Conservation (phyloP, 2,329 filamentous ascomycete genomes). For the Ilyonectria sp. region DNA sequence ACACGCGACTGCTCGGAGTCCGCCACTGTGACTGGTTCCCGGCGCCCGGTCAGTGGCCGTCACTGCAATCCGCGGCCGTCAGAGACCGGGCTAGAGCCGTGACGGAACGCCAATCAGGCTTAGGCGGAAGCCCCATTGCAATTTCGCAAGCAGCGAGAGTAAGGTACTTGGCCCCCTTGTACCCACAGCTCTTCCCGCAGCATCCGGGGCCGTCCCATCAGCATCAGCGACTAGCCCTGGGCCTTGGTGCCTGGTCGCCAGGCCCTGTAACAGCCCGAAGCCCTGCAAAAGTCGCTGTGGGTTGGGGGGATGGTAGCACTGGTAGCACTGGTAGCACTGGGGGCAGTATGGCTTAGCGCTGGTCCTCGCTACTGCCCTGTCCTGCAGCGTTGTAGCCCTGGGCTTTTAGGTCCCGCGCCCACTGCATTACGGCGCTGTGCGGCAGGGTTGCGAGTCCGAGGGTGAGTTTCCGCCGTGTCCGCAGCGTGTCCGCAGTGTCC, state of each 20-base stretch:
- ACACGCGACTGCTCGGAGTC: slow-evolving; percentile 33
- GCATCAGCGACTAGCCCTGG: slow-evolving; percentile 18
- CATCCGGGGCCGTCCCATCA: slow-evolving; percentile 44
- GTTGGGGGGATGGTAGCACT: background rate
- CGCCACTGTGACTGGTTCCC: slow-evolving; percentile 37
- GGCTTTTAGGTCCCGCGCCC: background rate
- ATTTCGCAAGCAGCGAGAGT: slow-evolving; percentile 42
- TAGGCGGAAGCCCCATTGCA: slow-evolving; percentile 43
- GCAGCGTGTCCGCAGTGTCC: background rate
- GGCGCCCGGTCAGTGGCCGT: slow-evolving; percentile 25
- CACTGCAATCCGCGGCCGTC: slow-evolving; percentile 34
- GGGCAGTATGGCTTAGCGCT: slow-evolving; percentile 3
- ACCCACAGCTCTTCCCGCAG: slow-evolving; percentile 47
- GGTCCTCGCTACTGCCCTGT: background rate
- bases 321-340: background rate
- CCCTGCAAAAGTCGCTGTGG: slow-evolving; percentile 1
- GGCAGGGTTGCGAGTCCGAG: slow-evolving; percentile 3
- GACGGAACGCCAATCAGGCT: slow-evolving; percentile 39
- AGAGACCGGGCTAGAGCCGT: slow-evolving; percentile 32
- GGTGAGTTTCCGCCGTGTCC: background rate
- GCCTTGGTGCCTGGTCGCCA: background rate
- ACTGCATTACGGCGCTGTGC: background rate
- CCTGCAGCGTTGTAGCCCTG: slow-evolving; percentile 2
- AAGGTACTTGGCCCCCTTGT: slow-evolving; percentile 44
- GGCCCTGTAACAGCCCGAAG: background rate